A percentile compares a stretch with the other conserved stretches of the same genome.
Conservation (phyloP, 164 flowering plant genomes). For the Berberis vulgaris region DNA sequence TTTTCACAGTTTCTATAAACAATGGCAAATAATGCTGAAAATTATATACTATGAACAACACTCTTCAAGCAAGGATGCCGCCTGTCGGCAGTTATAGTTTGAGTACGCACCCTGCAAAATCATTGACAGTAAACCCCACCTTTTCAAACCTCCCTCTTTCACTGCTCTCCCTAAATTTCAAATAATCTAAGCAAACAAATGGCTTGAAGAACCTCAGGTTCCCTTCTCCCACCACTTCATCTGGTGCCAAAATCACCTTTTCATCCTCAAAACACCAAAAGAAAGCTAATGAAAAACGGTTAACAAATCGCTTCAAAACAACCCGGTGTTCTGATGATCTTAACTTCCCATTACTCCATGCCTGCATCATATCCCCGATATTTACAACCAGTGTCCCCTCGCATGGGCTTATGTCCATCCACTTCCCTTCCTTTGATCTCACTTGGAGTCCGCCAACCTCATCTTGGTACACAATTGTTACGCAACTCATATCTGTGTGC, state of each 20-base stretch:
- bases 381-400: constrained; percentile 69
- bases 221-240: constrained; percentile 64
- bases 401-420: constrained; percentile 67
- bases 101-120: constrained; percentile 46
- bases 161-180: constrained; percentile 61
- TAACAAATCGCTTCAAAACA: constrained; percentile 30
- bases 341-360: constrained; percentile 81
- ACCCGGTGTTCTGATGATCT: constrained; percentile 85
- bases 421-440: constrained; percentile 61
- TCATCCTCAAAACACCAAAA: constrained; percentile 95
- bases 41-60: not conserved
- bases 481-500: constrained; percentile 95
- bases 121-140: constrained; percentile 67
- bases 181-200: constrained; percentile 58
- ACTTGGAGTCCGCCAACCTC: constrained; percentile 81
- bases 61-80: not conserved
- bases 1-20: no score
- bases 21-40: not conserved
- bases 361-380: constrained; percentile 81
- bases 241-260: constrained; percentile 58
- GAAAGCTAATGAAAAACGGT: constrained; percentile 68
- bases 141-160: constrained; percentile 72
- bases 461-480: constrained; percentile 76
- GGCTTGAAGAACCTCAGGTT: constrained; percentile 44
- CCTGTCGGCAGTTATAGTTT: not conserved